Conservation (phyloP, 257 asterid genomes). For the Fraxinus quadrangulata region DNA sequence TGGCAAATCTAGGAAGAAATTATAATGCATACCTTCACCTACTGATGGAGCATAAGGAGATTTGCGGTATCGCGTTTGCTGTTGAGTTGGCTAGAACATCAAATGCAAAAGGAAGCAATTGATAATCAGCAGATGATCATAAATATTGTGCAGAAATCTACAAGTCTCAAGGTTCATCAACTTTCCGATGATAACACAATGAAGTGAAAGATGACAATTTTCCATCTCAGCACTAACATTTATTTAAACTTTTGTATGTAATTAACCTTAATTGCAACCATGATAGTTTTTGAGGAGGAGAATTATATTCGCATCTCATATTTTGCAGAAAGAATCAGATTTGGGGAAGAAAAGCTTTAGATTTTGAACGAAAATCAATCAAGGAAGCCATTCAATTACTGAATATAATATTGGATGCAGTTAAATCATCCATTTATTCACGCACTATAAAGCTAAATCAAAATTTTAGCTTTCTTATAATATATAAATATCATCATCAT, state of each 20-base stretch:
- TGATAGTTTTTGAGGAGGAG: neutral
- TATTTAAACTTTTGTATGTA: neutral
- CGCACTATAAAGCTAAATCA: neutral
- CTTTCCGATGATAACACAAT: neutral
- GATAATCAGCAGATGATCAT: slow-evolving; percentile 21
- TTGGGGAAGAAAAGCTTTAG: neutral
- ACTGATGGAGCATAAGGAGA: slow-evolving; percentile 87
- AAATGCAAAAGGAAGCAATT: slow-evolving; percentile 30
- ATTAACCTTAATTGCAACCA: neutral
- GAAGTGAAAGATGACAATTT: neutral
- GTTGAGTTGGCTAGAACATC: slow-evolving; percentile 78
- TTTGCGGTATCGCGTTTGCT: slow-evolving; percentile 93
- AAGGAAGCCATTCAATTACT: neutral
- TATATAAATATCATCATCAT: neutral
- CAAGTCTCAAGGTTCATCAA: slow-evolving; percentile 3
- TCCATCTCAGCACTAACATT: neutral
- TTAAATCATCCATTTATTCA: neutral
- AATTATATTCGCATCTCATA: neutral
- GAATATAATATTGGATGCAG: neutral
- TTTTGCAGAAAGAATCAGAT: neutral
- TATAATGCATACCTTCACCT: slow-evolving; percentile 70
- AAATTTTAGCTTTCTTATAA: neutral
- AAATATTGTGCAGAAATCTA: neutral
- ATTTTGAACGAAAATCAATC: neutral
- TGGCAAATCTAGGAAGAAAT: neutral